Conservation (phyloP, 306 rosid genomes). For the Trifolium subterraneum region DNA sequence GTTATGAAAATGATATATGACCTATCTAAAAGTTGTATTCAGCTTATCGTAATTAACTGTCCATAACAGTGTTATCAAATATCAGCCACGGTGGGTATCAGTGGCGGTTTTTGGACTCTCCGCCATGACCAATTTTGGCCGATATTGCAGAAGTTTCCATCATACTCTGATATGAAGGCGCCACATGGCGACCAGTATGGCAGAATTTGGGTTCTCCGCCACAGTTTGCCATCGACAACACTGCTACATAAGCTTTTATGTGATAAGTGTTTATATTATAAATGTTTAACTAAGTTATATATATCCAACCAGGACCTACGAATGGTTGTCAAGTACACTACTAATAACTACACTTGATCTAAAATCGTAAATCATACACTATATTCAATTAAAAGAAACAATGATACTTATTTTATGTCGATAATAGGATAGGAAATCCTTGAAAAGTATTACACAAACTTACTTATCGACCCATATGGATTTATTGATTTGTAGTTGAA, state of each 20-base stretch:
- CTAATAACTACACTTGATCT: constrained; percentile 2
- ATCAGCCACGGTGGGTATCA: no score
- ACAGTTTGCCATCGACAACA: not conserved
- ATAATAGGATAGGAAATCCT: not conserved
- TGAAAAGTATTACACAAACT: constrained; percentile 41
- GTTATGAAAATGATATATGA: not conserved
- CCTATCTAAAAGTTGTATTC: not conserved
- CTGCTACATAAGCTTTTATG: not conserved
- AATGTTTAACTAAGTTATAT: not conserved
- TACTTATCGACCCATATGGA: constrained; percentile 80
- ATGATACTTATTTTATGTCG: not conserved
- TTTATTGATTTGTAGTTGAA: constrained; percentile 72
- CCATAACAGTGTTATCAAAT: not conserved
- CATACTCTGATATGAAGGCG: not conserved
- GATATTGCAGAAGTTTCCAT: not conserved
- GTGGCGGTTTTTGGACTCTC: no score
- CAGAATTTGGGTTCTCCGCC: not conserved
- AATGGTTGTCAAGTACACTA: not conserved
- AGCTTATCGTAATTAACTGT: not conserved
- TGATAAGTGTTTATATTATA: not conserved
- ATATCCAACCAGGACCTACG: not conserved
- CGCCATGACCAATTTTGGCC: no score
- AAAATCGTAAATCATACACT: not conserved
- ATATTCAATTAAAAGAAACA: constrained; percentile 21
- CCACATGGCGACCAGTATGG: not conserved